These are phyloP conservation scores for Penicillium riverlandense DNA, from an alignment of 495 filamentous ascomycete genomes.

Conservation along the genomic window DNA sequence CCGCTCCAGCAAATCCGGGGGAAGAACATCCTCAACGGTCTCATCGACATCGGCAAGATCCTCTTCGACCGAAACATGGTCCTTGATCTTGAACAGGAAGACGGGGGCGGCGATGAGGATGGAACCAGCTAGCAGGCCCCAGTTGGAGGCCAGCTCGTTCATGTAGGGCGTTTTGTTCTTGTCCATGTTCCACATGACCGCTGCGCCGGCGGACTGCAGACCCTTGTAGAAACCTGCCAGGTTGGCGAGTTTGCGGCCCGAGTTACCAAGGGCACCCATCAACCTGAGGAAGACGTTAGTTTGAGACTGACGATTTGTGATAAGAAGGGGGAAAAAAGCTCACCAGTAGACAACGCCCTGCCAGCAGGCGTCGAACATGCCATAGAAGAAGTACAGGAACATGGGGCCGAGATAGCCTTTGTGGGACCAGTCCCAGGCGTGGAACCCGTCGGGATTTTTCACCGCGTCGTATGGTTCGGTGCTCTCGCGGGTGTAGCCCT, in stretches of 20 bases:
- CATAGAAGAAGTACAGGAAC: conserved; percentile 51
- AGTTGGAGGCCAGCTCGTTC: conserved; percentile 44
- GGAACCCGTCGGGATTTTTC: conserved; percentile 6
- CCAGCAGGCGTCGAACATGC: conserved; percentile 44
- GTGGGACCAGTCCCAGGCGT: conserved; percentile 32
- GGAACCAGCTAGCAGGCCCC: conserved; percentile 59
- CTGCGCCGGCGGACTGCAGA: conserved; percentile 78
- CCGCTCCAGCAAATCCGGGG: conserved; percentile 8
- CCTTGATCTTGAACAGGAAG: conserved; percentile 63
- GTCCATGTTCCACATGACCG: conserved; percentile 76
- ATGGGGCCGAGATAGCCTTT: conserved; percentile 39
- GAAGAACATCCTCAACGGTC: conserved; percentile 58
- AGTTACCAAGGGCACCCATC: conserved; percentile 88
- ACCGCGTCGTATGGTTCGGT: conserved; percentile 7
- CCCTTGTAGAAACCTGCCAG: conserved; percentile 90
- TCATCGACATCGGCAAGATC: conserved; percentile 73
- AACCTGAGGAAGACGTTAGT: conserved; percentile 41
- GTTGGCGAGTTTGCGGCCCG: conserved; percentile 82
- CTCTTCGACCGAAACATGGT: conserved; percentile 61
- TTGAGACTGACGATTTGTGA: background rate
- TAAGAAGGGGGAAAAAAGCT: conserved; percentile 8
- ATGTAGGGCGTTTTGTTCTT: conserved; percentile 52
- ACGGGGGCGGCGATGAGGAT: conserved; percentile 65
- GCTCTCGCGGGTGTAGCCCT: conserved; percentile 29
- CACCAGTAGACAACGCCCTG: conserved; percentile 82